Evolutionary conservation across 495 filamentous ascomycete genomes (phyloP).

Genomic region (Penicillium manginii): DNA sequence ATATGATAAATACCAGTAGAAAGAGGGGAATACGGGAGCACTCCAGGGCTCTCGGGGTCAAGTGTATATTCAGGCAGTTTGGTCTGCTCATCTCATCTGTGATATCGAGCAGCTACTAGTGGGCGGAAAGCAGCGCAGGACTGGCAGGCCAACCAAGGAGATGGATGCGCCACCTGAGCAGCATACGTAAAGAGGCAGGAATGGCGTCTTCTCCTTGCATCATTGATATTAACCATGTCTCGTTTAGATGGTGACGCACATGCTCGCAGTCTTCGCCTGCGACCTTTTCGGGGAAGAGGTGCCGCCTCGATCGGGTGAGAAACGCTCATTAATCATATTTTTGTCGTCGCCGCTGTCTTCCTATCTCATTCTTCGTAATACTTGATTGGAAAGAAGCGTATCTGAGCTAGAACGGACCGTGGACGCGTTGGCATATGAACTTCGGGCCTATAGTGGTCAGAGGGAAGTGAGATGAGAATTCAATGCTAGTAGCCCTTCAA

Average conservation of each 20-base stretch:
- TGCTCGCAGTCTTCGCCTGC: neutral
- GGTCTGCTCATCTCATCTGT: neutral
- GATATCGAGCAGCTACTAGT: neutral
- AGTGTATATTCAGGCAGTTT: neutral
- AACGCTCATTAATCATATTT: neutral
- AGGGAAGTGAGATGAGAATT: too few species aligned
- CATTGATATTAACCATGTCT: neutral
- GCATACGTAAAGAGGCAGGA: neutral
- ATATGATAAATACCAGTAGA: constrained; percentile 4
- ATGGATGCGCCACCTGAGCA: neutral
- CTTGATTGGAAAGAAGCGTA: neutral
- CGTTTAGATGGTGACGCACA: neutral
- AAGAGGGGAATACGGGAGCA: neutral
- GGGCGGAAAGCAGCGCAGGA: neutral
- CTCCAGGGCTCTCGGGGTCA: neutral
- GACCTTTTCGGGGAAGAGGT: neutral
- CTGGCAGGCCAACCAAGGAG: neutral
- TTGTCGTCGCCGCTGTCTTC: neutral
- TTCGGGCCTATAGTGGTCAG: too few species aligned
- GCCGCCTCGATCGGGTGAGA: neutral
- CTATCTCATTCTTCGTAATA: neutral
- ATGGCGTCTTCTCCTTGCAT: neutral
- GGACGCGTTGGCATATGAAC: too few species aligned
- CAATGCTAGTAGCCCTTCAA: too few species aligned
- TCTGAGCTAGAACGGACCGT: too few species aligned